These are phyloP conservation scores for Drechslerella stenobrocha DNA, from an alignment of 2,329 filamentous ascomycete genomes.

Conservation along the genomic window DNA sequence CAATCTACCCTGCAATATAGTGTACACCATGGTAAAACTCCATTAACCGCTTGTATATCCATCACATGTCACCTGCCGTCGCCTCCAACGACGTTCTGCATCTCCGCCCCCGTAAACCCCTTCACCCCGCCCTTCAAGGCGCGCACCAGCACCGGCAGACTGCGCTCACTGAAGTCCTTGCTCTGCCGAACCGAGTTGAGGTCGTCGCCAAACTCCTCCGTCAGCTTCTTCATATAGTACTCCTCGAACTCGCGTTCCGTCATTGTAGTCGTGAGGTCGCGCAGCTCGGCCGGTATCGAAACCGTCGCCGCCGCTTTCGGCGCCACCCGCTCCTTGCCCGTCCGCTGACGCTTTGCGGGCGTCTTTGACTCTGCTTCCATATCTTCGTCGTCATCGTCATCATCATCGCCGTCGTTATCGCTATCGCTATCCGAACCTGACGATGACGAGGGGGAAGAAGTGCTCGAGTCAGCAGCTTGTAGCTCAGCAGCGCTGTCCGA, in stretches of 20 bases:
- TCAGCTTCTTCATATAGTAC: slow-evolving; percentile 47
- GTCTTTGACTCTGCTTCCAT: slow-evolving; percentile 15
- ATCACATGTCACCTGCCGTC: too few species aligned
- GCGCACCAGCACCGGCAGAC: slow-evolving; percentile 59
- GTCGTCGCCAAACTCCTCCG: slow-evolving; percentile 60
- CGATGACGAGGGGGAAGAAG: slow-evolving; percentile 11
- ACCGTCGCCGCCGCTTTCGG: slow-evolving; percentile 15
- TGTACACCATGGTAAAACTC: too few species aligned
- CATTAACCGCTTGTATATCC: too few species aligned
- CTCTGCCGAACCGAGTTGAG: slow-evolving; percentile 61
- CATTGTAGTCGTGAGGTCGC: slow-evolving; percentile 11
- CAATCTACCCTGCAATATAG: too few species aligned
- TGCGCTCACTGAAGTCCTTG: slow-evolving; percentile 59
- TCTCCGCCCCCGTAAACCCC: slow-evolving; percentile 59
- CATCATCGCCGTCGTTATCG: slow-evolving; percentile 10
- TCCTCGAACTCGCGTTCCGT: slow-evolving; percentile 44
- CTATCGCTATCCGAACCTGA: slow-evolving; percentile 4
- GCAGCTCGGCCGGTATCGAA: slow-evolving; percentile 27
- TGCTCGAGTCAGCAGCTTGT: slow-evolving; percentile 20
- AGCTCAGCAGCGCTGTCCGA: too few species aligned
- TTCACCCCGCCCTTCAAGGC: slow-evolving; percentile 60
- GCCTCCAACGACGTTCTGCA: slow-evolving; percentile 52
- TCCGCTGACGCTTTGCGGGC: neutral
- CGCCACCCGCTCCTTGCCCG: slow-evolving; percentile 9
- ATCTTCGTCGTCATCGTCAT: slow-evolving; percentile 5